Evolutionary conservation across 1,139 yeast genomes (phyloP).

Genomic region (Citeromyces hawaiiensis): DNA sequence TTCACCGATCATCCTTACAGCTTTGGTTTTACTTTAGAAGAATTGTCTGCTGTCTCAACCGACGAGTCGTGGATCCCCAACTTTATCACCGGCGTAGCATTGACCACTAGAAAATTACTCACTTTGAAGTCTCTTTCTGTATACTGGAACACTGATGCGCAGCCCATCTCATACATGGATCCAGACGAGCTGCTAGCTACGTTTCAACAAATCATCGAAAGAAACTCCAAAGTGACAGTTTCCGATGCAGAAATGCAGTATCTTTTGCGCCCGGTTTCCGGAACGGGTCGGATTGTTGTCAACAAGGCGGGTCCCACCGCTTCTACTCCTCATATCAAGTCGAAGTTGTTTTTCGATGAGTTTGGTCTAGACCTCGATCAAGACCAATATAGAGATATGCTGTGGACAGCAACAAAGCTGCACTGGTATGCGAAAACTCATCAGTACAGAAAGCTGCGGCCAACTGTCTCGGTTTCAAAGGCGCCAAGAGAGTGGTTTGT

Average conservation of each 20-base stretch:
- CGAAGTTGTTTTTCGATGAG: slow-evolving; percentile 75
- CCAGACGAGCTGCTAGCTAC: slow-evolving; percentile 26
- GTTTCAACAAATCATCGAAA: slow-evolving; percentile 20
- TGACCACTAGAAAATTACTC: slow-evolving; percentile 63
- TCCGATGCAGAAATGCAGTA: slow-evolving; percentile 37
- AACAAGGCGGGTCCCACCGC: slow-evolving; percentile 70
- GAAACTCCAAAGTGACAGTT: slow-evolving; percentile 12
- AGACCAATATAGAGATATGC: slow-evolving; percentile 69
- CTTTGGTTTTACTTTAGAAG: slow-evolving; percentile 70
- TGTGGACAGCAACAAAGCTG: slow-evolving; percentile 73
- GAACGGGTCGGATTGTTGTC: slow-evolving; percentile 70
- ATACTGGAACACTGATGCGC: slow-evolving; percentile 74
- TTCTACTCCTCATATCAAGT: slow-evolving; percentile 55
- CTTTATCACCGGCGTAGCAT: slow-evolving; percentile 61
- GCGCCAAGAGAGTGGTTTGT: slow-evolving; percentile 74
- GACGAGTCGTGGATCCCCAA: slow-evolving; percentile 78
- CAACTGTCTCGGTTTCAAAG: slow-evolving; percentile 42
- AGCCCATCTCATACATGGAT: slow-evolving; percentile 31
- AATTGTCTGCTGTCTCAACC: slow-evolving; percentile 85
- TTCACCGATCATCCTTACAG: slow-evolving; percentile 67
- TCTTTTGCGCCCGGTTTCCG: slow-evolving; percentile 78
- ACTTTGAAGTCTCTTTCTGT: slow-evolving; percentile 64
- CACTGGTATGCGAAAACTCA: slow-evolving; percentile 70
- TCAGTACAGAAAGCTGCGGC: slow-evolving; percentile 62
- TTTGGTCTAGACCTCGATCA: slow-evolving; percentile 78